Base-by-base conservation (phyloP, 1,284 basidiomycete species). In the Austroboletus rostrupii region DNA sequence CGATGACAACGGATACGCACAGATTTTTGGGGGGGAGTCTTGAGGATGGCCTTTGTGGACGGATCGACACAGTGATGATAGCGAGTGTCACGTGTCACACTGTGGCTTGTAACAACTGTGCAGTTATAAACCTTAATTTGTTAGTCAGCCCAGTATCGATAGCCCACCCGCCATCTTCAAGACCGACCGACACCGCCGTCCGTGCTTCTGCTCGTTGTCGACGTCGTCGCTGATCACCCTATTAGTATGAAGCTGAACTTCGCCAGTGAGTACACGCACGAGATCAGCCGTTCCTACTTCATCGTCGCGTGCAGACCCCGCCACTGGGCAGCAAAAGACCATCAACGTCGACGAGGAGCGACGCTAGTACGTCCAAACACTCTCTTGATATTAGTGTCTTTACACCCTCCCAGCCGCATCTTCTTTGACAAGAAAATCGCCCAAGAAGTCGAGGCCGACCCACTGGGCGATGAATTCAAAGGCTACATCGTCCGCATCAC, bases 401-500 rank as follows among this genome's bases (percentile, higher is more conserved):
- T 32, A 57, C 14, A 12, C 23, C n/a, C 35, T 41, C 49, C 17
- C 63, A 92, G 88, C 76, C 92, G 93, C 71, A 71, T 92, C 78
- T 96, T 97, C 80, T 93, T 89, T 76, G 93, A 97, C 74, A 95
- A 94, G 85, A 90, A 89, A 75, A 95, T 98, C 79, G 70, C 91
- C 39, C 92, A 97, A 71, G 96, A 98, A 75, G 92, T 98, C 66
- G 81, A 90, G 53, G 90, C 84, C 60, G 94, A 97, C 78, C 72
- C 85, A 49, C 77, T 98, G 65, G 94, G 95, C 65, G 91, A 97
- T 70, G 96, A 98, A 78, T 98, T 85, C 83, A 93, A 92, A 74
- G 96, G 96, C 55, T 98, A 98, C 78, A 77, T 97, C 72, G 85
- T 97, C 81, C 89, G 94, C 67, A 92, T 99, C 77, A 94, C 92